Evolutionary conservation across 805 yeast genomes (phyloP), one percentile per base, ranked within the genome.

Genomic region (Phaffomyces antillensis): DNA sequence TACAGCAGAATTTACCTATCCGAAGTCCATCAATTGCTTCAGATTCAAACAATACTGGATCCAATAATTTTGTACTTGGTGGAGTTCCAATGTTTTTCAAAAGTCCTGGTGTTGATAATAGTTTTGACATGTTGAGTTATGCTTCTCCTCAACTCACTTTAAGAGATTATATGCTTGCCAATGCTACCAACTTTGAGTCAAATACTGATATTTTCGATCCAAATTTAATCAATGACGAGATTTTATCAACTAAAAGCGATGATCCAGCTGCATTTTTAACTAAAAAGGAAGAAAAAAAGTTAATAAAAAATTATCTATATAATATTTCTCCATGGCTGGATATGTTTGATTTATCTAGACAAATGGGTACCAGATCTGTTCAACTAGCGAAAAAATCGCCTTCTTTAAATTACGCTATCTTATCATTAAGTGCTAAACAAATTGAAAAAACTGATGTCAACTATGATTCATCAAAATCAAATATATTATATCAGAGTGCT

Each of bases 261-360:
- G 49, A 37, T 23, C 47, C 44, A 8, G 30, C 23, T 6, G 51
- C 54, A 11, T 59, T 55, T n/a, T 41, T 60, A 5, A 47, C 55
- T 8, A 54, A 58, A 67, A 71, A 52, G 11, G 71, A 67, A 44
- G 56, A 58, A 48, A 53, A 64, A 45, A 30, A 49, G 12, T 48
- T 69, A 38, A 48, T 64, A 53, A 59, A 60, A 41, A 62, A 57
- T 16, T 71, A 62, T 41, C 49, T 68, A 3, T 68, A 67, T 42
- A 65, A 65, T 31, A 63, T 70, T 25, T 70, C 72, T 0, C 58
- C 63, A 1, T 64, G 72, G 59, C 48, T 68, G 17, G 73, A 68
- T 44, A 67, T 69, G 66, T 68, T 66, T 50, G 63, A 60, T 39
- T 54, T 55, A 2, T 47, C 64, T 5, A 61, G 63, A 40, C 63